A percentile compares a stretch with the other conserved stretches of the same genome.
Evolutionary conservation across 2,329 filamentous ascomycete genomes (phyloP).

Genomic region (Aspergillus sojae): DNA sequence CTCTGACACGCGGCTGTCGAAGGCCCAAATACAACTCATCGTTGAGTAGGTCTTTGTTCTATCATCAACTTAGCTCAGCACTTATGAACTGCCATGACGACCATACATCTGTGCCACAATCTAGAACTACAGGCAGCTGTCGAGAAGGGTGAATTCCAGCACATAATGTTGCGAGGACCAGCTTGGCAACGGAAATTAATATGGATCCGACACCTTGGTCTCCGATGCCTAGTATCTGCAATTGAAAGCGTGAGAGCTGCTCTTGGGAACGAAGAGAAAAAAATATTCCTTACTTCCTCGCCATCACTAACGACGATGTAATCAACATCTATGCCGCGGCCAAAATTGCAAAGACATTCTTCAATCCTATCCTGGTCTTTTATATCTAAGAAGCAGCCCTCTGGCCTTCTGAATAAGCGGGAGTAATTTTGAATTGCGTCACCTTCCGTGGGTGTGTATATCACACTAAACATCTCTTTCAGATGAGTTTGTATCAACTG

Average conservation of each 20-base stretch:
- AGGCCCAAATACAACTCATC: conserved; percentile 82
- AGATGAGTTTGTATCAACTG: conserved; percentile 75
- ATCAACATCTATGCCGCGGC: conserved; percentile 73
- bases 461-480: conserved; percentile 86
- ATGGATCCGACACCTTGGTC: conserved; percentile 87
- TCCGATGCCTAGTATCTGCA: conserved; percentile 80
- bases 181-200: conserved; percentile 80
- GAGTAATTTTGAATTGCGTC: conserved; percentile 88
- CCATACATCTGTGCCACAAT: conserved; percentile 75
- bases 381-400: conserved; percentile 81
- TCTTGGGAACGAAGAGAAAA: too few species aligned
- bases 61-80: background rate
- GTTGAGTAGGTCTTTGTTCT: conserved; percentile 71
- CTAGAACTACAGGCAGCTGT: conserved; percentile 78
- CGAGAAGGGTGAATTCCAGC: conserved; percentile 82
- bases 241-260: conserved; percentile 16
- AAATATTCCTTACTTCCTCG: conserved; percentile 46
- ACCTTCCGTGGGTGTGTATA: conserved; percentile 88
- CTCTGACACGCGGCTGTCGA: conserved; percentile 65
- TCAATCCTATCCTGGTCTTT: conserved; percentile 67
- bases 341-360: conserved; percentile 69
- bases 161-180: conserved; percentile 80
- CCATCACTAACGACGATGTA: conserved; percentile 84
- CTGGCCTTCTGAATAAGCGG: conserved; percentile 72
- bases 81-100: background rate